phyloP scores from a whole-genome alignment of 805 yeast genomes.

The Cyberlindnera xishuangbannaensis region DNA sequence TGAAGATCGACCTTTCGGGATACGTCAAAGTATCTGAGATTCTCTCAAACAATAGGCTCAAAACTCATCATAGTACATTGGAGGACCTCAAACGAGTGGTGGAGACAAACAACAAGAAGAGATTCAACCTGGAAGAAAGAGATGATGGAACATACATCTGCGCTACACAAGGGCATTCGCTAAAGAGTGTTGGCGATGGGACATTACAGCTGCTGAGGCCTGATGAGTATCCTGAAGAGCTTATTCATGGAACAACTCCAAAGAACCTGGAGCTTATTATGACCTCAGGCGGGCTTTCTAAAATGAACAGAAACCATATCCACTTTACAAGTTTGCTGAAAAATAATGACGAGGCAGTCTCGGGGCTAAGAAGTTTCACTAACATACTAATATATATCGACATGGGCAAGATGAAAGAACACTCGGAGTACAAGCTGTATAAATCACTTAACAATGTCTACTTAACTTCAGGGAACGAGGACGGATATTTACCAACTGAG shows the following conservation, averaged over 20 bases:
- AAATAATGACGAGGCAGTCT: constrained; percentile 41
- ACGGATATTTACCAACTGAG: constrained; percentile 44
- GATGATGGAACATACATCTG: constrained; percentile 43
- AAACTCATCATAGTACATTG: constrained; percentile 45
- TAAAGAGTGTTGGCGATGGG: constrained; percentile 38
- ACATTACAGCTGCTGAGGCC: constrained; percentile 34
- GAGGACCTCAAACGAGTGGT: constrained; percentile 62
- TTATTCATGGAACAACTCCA: constrained; percentile 77
- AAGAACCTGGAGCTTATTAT: constrained; percentile 43
- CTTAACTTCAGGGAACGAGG: constrained; percentile 52
- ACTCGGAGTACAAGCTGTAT: constrained; percentile 44
- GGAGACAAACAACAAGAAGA: constrained; percentile 55
- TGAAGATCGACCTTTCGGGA: constrained; percentile 63
- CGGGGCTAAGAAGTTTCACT: constrained; percentile 64
- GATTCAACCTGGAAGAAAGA: constrained; percentile 46
- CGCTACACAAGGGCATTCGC: constrained; percentile 92
- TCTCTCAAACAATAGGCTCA: constrained; percentile 51
- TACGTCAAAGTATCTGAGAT: constrained; percentile 51
- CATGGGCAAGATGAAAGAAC: constrained; percentile 37
- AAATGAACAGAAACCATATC: constrained; percentile 77
- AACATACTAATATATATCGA: constrained; percentile 61
- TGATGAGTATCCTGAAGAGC: constrained; percentile 41
- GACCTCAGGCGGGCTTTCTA: constrained; percentile 50
- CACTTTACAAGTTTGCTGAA: constrained; percentile 70
- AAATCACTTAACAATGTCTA: constrained; percentile 72